A percentile compares a stretch with the other conserved stretches of the same genome.
Evolutionary conservation across 306 rosid genomes (phyloP).

Genomic region (Cercis canadensis): DNA sequence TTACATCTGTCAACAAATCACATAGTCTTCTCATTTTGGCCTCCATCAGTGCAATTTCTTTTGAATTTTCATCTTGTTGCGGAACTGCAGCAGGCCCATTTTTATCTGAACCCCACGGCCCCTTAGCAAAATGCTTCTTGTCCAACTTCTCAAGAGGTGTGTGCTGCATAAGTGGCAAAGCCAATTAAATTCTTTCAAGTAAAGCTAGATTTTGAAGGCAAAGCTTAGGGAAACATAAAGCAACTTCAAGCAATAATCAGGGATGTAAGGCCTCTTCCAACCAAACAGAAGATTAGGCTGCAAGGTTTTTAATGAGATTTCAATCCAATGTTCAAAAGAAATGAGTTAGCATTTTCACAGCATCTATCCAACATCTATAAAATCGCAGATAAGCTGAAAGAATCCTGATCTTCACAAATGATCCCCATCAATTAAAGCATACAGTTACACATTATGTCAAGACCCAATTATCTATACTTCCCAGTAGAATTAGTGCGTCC

Average conservation of each 20-base stretch:
- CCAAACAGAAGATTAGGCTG: no score
- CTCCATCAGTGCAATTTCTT: conserved; percentile 80
- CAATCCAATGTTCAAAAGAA: background rate
- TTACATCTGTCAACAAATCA: conserved; percentile 78
- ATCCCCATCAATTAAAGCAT: no score
- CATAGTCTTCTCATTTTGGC: conserved; percentile 74
- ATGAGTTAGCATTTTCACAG: background rate
- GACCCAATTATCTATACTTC: background rate
- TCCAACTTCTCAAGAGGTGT: conserved; percentile 88
- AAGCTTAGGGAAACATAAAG: no score
- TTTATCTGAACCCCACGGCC: conserved; percentile 54
- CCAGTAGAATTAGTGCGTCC: conserved; percentile 3
- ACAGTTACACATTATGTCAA: background rate
- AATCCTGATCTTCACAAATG: conserved; percentile 4
- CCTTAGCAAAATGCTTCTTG: conserved; percentile 86
- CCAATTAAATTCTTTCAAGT: conserved; percentile 17
- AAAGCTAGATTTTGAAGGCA: background rate
- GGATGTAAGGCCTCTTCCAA: no score
- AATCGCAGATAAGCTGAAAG: conserved; percentile 1
- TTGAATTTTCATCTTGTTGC: conserved; percentile 58
- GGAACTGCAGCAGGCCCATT: conserved; percentile 60
- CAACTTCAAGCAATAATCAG: no score
- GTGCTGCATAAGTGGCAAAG: conserved; percentile 57
- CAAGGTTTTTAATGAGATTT: no score
- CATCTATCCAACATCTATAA: conserved; percentile 5